These are phyloP conservation scores for Gyrodon lividus DNA, from an alignment of 768 basidiomycete genomes.

Conservation along the genomic window DNA sequence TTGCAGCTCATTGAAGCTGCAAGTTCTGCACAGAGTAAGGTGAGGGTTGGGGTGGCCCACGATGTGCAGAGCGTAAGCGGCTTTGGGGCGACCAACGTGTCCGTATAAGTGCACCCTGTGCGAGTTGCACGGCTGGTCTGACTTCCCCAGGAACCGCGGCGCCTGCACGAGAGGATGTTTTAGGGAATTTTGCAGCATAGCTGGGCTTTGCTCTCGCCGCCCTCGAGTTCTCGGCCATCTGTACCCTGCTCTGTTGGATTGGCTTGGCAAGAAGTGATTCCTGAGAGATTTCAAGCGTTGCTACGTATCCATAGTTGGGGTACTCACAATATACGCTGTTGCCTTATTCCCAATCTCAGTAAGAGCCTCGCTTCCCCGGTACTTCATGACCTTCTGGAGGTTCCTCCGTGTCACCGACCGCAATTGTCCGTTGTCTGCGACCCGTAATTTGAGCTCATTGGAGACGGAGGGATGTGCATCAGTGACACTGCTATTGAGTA, in stretches of 20 bases:
- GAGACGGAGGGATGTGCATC: slow-evolving; percentile 47
- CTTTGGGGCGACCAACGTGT: slow-evolving; percentile 23
- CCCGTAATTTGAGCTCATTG: slow-evolving; percentile 43
- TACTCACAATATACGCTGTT: slow-evolving; percentile 63
- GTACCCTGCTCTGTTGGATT: slow-evolving; percentile 45
- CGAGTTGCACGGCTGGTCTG: slow-evolving; percentile 51
- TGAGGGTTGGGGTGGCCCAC: slow-evolving; percentile 8
- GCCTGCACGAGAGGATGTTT: slow-evolving; percentile 43
- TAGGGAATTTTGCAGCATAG: slow-evolving; percentile 24
- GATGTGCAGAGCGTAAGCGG: slow-evolving; percentile 13
- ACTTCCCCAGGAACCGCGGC: slow-evolving; percentile 58
- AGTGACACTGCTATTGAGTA: slow-evolving; percentile 52
- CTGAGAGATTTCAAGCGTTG: slow-evolving; percentile 35
- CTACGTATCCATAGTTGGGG: background rate
- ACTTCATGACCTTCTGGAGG: slow-evolving; percentile 70
- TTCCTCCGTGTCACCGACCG: slow-evolving; percentile 72
- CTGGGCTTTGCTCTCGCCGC: slow-evolving; percentile 25
- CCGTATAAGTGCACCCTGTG: slow-evolving; percentile 50
- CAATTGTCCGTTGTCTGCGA: slow-evolving; percentile 42
- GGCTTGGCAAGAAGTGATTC: slow-evolving; percentile 69
- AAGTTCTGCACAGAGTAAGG: slow-evolving; percentile 22
- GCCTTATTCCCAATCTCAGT: slow-evolving; percentile 55
- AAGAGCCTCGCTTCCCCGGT: slow-evolving; percentile 47
- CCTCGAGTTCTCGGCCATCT: slow-evolving; percentile 36
- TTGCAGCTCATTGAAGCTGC: slow-evolving; percentile 16